phyloP scores from a whole-genome alignment of 768 basidiomycete genomes.

The Candolleomyces eurysporus region DNA sequence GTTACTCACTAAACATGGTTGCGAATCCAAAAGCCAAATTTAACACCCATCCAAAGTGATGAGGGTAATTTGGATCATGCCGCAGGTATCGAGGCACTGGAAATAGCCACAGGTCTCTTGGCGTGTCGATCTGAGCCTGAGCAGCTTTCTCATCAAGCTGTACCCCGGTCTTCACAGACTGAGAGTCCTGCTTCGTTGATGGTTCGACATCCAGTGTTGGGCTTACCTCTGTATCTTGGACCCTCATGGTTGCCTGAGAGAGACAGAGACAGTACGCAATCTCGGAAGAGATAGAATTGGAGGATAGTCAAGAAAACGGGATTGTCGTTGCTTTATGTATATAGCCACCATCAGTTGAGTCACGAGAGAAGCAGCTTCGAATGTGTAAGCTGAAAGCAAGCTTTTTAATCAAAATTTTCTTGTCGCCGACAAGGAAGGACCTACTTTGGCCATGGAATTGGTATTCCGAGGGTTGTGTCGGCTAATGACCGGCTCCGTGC shows the following conservation, averaged over 20 bases:
- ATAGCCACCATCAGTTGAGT: slow-evolving; percentile 9
- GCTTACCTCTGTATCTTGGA: neutral
- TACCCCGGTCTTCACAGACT: neutral
- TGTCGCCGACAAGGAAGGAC: no score
- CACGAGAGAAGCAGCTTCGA: neutral
- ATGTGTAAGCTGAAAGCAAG: no score
- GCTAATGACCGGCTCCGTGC: no score
- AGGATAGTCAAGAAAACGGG: neutral
- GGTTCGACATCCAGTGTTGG: neutral
- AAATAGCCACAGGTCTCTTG: slow-evolving; percentile 54
- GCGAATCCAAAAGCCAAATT: slow-evolving; percentile 61
- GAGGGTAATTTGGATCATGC: slow-evolving; percentile 48
- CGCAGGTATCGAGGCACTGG: slow-evolving; percentile 59
- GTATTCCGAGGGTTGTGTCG: no score
- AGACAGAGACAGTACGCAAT: neutral
- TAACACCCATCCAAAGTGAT: slow-evolving; percentile 50
- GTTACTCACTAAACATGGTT: slow-evolving; percentile 49
- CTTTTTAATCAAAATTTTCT: no score
- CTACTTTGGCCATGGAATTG: no score
- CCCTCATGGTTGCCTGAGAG: neutral
- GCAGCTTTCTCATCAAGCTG: neutral
- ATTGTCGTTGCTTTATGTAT: slow-evolving; percentile 29
- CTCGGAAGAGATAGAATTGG: neutral
- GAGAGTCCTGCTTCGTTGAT: neutral
- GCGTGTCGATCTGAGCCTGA: neutral